Conservation (phyloP, 1,139 yeast species). For the Petasospora rhodanensis region DNA sequence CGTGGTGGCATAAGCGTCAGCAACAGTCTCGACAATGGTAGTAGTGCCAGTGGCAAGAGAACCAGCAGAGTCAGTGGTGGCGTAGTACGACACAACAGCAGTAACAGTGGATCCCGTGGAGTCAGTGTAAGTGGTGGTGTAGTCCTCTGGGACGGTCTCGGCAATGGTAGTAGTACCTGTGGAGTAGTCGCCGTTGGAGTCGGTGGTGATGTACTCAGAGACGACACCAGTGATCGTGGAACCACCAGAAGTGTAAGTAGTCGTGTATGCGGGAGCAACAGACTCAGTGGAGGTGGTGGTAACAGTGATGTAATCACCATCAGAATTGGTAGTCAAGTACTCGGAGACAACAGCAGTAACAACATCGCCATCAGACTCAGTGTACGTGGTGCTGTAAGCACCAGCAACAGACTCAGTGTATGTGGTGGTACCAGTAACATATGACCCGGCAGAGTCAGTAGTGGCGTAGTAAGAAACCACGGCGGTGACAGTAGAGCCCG, state of each 20-base stretch:
- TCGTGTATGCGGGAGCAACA: neutral
- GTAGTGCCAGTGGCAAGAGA: neutral
- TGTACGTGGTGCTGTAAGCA: neutral
- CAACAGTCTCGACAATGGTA: neutral
- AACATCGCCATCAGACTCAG: neutral
- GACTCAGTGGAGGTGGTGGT: neutral
- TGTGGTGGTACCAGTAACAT: neutral
- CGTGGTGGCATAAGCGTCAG: constrained; percentile 2
- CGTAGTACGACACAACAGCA: constrained; percentile 1
- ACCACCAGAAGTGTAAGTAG: neutral
- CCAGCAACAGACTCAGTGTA: neutral
- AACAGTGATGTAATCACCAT: neutral
- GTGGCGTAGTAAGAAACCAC: constrained; percentile 7
- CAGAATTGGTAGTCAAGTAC: neutral
- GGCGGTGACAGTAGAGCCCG: constrained; percentile 2
- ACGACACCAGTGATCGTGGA: constrained; percentile 6
- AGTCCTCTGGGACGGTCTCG: constrained; percentile 1
- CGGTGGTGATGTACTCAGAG: constrained; percentile 8
- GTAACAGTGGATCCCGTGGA: neutral
- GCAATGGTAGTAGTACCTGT: constrained; percentile 3
- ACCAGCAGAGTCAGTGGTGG: constrained; percentile 2
- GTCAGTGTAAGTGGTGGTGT: constrained; percentile 2
- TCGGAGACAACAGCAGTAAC: constrained; percentile 2
- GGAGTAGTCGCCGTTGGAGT: constrained; percentile 1
- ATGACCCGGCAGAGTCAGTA: constrained; percentile 2